Evolutionary conservation across 2,329 filamentous ascomycete genomes (phyloP), one percentile per base, ranked within the genome.

Genomic region (Ophiostoma triangulosporum): DNA sequence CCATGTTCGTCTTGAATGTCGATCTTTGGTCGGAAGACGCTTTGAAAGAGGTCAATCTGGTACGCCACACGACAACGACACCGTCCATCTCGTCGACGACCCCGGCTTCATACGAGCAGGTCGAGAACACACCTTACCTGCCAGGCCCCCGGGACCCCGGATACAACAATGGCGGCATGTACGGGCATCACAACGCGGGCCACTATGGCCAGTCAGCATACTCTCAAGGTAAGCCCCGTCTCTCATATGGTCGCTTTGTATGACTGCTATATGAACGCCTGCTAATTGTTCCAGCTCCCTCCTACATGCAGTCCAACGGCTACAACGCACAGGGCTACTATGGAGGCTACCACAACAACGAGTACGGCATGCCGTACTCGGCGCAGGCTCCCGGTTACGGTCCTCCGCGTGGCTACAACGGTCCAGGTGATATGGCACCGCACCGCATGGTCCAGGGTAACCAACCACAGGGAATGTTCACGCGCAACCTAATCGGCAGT

Each of bases 401-500:
- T 31, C 59, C 62, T 50, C 57, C 64, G 50, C 60, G 65, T 59
- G 52, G 65, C 22, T 67, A 40, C 20, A 46, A 48, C 9, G 57
- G 54, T 3, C 53, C 65, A 12, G 64, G 67, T 48, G 64, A 68
- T 27, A 65, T 68, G 62, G 62, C 63, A 54, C 53, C 59, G 9
- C 61, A 65, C 50, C 65, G 67, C 14, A 59, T 68, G 52, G 63
- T 66, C 17, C 68, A 71, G 57, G 64, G 68, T 57, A 64, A 76
- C 8, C 74, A 75, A 50, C 81, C 83, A 1, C 81, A 82, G 29
- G 88, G 87, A 54, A 94, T 95, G 88, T 95, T 91, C 64, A 96
- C 90, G 0, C 76, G 91, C 51, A 98, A 97, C 63, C 77, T 98
- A 9, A 97, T 98, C 58, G 93, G 93, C 2, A 95, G 87, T 65